Base-by-base conservation (phyloP, 129 eudicot species). In the Kitagawia praeruptora region DNA sequence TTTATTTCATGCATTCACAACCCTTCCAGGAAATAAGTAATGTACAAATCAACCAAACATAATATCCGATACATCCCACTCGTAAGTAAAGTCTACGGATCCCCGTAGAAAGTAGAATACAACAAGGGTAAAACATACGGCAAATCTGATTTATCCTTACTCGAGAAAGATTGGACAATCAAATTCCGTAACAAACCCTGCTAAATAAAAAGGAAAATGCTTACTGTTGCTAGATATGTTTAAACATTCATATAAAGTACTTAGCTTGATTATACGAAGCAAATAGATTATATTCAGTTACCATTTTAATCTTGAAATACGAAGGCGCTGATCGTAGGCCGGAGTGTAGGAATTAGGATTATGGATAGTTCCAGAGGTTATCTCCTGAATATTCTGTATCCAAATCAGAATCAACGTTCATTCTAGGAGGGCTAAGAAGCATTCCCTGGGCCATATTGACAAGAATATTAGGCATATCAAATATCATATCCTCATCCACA, bases 401-500 rank as follows among this genome's bases (percentile, higher is more conserved):
- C 9, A 83, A 82, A 47, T 77, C 84, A 48, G 78, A 61, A 10
- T 39, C 81, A 34, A 40, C 44, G 39, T 81, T 80, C 31, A 82
- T 6, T 37, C 93, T 53, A 21, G 97, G 97, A 45, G 93, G 97
- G 81, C 91, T 91, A 37, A 91, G 88, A 76, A 91, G 84, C 93
- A 91, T 91, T 58, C 97, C 97, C 75, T 91, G 84, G 19, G 97
- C 97, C 97, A 91, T 91, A 45, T 85, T 89, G 54, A 54, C 86
- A 51, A 91, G 87, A 40, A 91, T 86, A 89, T 91, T 91, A 0
- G 97, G 97, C 92, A 91, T 85, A 80, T 91, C 89, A 44, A 91
- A 91, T 42, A 91, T 87, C 91, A 91, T 61, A 86, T 91, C 97
- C 84, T 91, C 97, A 54, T 91, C 97, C 13, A 91, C 86, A 83